phyloP scores from a whole-genome alignment of 345 rosid species.

The Camelina neglecta region DNA sequence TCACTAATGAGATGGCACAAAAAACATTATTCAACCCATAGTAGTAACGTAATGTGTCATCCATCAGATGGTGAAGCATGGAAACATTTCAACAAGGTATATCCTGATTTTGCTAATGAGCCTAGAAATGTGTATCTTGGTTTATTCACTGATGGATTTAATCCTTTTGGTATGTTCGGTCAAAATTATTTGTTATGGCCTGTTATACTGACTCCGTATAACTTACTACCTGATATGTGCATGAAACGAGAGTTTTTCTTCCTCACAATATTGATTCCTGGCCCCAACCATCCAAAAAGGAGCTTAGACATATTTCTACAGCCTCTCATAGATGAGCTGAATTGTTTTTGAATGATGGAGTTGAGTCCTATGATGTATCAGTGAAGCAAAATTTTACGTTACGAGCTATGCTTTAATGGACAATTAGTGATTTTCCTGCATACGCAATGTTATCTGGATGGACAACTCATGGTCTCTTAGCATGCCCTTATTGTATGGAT shows the following conservation, averaged over 20 bases:
- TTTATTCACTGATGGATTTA: slow-evolving; percentile 8
- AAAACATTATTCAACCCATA: neutral
- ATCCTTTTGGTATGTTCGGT: neutral
- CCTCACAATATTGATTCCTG: neutral
- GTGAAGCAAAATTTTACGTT: neutral
- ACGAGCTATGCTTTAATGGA: slow-evolving; percentile 2
- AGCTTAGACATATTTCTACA: slow-evolving; percentile 6
- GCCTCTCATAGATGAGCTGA: neutral
- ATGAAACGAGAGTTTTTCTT: slow-evolving; percentile 7
- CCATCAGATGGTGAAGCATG: neutral
- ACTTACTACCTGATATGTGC: neutral
- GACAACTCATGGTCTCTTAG: slow-evolving; percentile 18
- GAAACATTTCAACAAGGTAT: too few species aligned
- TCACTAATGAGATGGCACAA: neutral
- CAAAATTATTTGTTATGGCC: neutral
- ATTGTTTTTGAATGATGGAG: slow-evolving; percentile 1
- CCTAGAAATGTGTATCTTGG: slow-evolving; percentile 3
- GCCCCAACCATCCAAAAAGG: neutral
- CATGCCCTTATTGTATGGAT: slow-evolving; percentile 22
- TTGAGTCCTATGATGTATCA: neutral
- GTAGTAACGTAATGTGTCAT: neutral
- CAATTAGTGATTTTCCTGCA: slow-evolving; percentile 5
- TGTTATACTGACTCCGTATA: neutral
- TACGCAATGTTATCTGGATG: slow-evolving; percentile 13
- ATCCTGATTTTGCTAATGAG: neutral